Conservation (phyloP, 805 yeast genomes). For the Starmera pachycereana region DNA sequence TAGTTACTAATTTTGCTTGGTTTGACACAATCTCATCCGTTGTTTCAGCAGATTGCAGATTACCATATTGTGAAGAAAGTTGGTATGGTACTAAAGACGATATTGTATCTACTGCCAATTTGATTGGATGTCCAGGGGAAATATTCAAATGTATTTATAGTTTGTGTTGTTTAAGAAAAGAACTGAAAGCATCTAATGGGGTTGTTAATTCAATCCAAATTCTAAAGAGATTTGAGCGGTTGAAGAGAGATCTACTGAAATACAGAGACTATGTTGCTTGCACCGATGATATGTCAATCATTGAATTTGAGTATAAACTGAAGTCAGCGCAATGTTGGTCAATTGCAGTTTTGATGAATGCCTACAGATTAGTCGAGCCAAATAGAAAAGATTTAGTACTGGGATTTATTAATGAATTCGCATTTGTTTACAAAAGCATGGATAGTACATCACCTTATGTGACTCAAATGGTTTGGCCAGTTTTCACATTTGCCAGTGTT, state of each 20-base stretch:
- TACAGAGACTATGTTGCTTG: constrained; percentile 38
- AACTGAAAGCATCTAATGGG: constrained; percentile 13
- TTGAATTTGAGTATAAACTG: constrained; percentile 29
- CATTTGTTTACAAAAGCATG: constrained; percentile 35
- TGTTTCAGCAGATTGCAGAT: constrained; percentile 45
- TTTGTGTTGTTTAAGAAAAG: constrained; percentile 29
- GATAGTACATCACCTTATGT: constrained; percentile 35
- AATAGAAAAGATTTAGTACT: constrained; percentile 20
- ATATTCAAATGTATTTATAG: constrained; percentile 36
- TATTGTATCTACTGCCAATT: constrained; percentile 35
- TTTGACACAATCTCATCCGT: constrained; percentile 48
- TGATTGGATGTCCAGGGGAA: constrained; percentile 56
- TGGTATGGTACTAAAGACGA: constrained; percentile 41
- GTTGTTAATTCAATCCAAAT: constrained; percentile 5
- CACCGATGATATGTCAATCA: constrained; percentile 7
- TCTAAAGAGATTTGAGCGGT: constrained; percentile 19
- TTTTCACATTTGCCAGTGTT: constrained; percentile 38
- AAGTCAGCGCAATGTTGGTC: constrained; percentile 52
- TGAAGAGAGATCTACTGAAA: constrained; percentile 26
- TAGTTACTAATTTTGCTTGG: constrained; percentile 46
- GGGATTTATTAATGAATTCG: constrained; percentile 33
- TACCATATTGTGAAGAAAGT: constrained; percentile 40
- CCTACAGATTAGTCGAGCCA: constrained; percentile 23
- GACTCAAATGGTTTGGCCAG: constrained; percentile 58
- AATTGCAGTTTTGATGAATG: constrained; percentile 24